Percentiles rank a stretch among this genome's conserved stretches.
These are phyloP conservation scores for Limonium bicolor DNA, from an alignment of 148 eudicot genomes.

Conservation along the genomic window DNA sequence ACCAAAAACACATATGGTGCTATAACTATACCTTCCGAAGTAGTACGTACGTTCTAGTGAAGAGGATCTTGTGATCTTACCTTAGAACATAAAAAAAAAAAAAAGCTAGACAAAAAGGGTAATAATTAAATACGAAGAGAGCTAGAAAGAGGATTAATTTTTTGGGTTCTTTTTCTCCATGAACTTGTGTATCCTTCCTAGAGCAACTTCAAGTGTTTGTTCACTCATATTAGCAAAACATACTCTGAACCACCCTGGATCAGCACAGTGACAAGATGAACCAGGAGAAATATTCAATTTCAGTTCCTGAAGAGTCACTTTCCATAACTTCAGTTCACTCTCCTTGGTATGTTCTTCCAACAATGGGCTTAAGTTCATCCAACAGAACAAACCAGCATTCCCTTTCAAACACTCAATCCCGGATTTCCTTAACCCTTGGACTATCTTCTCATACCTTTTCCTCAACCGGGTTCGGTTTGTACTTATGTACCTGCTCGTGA, in stretches of 20 bases:
- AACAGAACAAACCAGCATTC: conserved; percentile 73
- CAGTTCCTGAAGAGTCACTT: conserved; percentile 29
- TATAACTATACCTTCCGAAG: too few relatives aligned
- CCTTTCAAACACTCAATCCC: conserved; percentile 67
- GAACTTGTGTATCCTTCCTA: conserved; percentile 39
- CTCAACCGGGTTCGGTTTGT: conserved; percentile 43
- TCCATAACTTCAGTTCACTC: conserved; percentile 51
- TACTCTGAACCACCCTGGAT: conserved; percentile 84
- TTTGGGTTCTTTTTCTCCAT: conserved; percentile 36
- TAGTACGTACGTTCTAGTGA: too few relatives aligned
- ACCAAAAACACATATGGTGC: too few relatives aligned
- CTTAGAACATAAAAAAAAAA: too few relatives aligned
- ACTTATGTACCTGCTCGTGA: conserved; percentile 44
- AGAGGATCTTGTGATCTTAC: too few relatives aligned
- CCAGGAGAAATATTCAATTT: conserved; percentile 78
- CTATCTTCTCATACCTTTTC: conserved; percentile 46
- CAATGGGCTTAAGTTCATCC: conserved; percentile 61
- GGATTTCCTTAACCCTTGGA: conserved; percentile 33
- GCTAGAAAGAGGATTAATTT: too few relatives aligned
- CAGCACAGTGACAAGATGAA: conserved; percentile 63
- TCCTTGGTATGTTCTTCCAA: conserved; percentile 32
- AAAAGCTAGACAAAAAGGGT: too few relatives aligned
- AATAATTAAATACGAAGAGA: too few relatives aligned
- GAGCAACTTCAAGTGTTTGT: conserved; percentile 50
- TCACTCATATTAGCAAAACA: conserved; percentile 91